Conservation (phyloP, 1,284 basidiomycete genomes). For the Anthracocystis panici-leucophaei region DNA sequence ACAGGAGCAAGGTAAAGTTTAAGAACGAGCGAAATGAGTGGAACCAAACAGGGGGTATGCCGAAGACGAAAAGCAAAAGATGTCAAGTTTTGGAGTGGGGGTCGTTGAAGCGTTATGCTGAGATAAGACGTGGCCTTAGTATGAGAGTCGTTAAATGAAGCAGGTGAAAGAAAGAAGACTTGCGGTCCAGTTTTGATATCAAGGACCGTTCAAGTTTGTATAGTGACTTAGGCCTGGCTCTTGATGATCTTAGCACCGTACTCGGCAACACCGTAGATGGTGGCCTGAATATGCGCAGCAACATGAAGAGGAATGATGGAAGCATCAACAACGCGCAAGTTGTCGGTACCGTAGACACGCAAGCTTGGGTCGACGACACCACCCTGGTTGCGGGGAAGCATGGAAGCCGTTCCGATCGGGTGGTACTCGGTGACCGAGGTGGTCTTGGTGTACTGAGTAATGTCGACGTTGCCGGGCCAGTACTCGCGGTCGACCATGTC, state of each 20-base stretch:
- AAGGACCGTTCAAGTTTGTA: constrained; percentile 6
- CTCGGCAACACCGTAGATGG: constrained; percentile 70
- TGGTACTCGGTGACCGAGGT: constrained; percentile 68
- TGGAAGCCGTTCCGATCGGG: constrained; percentile 76
- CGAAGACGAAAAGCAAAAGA: constrained; percentile 3
- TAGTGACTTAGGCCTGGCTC: constrained; percentile 26
- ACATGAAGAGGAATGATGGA: constrained; percentile 65
- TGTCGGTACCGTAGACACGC: constrained; percentile 77
- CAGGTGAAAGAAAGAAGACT: not conserved
- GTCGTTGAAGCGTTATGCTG: too few species aligned
- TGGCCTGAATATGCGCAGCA: constrained; percentile 74
- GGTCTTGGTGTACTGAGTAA: constrained; percentile 67
- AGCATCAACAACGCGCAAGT: constrained; percentile 73
- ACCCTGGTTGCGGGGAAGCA: constrained; percentile 76
- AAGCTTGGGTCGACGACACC: constrained; percentile 78
- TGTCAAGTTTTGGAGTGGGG: not conserved
- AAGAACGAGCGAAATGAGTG: not conserved
- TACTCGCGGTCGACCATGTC: constrained; percentile 53
- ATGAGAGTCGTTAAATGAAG: not conserved
- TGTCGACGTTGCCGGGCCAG: constrained; percentile 57
- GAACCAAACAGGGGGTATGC: not conserved
- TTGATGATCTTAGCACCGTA: constrained; percentile 62
- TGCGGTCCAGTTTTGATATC: constrained; percentile 4
- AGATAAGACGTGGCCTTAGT: not conserved
- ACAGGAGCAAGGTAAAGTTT: not conserved